A percentile compares a stretch with the other conserved stretches of the same genome.
Conservation (phyloP, 2,329 filamentous ascomycete species). For the Neoarthrinium moseri region DNA sequence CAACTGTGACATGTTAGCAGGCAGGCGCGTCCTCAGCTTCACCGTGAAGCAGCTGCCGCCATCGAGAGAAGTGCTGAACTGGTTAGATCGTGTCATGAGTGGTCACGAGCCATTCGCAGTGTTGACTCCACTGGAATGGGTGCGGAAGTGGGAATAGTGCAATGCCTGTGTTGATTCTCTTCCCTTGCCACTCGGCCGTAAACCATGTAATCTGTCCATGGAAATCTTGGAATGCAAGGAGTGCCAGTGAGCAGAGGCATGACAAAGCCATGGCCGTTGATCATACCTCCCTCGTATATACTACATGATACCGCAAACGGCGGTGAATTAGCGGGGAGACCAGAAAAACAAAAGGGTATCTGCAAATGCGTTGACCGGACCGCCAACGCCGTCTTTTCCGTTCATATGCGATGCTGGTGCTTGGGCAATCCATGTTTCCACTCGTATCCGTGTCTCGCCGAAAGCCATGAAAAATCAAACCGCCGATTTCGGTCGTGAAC, state of each 20-base stretch:
- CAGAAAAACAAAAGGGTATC: conserved; percentile 10
- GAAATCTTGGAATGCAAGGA: no score
- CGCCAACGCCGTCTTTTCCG: conserved; percentile 8
- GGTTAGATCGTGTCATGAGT: no score
- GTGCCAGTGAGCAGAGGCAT: no score
- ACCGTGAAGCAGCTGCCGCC: no score
- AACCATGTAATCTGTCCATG: conserved; percentile 14
- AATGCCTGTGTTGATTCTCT: conserved; percentile 14
- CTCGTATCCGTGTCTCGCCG: no score
- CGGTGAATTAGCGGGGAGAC: background rate
- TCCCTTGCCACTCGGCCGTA: conserved; percentile 28
- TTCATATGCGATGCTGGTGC: background rate
- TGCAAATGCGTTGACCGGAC: conserved; percentile 8
- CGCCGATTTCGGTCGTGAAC: no score
- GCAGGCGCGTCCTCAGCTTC: background rate
- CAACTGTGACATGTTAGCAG: background rate
- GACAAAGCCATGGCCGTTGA: no score
- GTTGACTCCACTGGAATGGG: conserved; percentile 2
- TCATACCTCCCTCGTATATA: conserved; percentile 18
- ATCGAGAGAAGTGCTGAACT: no score
- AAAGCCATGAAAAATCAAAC: no score
- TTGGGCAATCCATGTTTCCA: no score
- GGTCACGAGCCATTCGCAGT: background rate
- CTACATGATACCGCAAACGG: conserved; percentile 15
- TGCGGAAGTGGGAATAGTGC: conserved; percentile 11